These are phyloP conservation scores for Kondoa malvinella DNA, from an alignment of 768 basidiomycete species.

Conservation along the genomic window DNA sequence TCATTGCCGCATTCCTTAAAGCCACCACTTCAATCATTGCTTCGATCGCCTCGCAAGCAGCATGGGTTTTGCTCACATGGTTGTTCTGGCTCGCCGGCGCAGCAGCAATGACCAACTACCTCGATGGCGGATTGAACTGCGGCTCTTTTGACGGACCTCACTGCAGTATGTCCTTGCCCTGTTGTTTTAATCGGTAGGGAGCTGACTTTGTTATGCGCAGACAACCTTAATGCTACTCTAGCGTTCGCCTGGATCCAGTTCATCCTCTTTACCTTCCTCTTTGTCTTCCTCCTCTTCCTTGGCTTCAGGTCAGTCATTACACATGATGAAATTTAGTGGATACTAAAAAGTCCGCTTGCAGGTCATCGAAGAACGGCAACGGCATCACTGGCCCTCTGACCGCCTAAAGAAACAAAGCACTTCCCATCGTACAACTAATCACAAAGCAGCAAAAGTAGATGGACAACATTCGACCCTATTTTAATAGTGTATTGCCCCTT, in stretches of 20 bases:
- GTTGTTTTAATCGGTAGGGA: background rate
- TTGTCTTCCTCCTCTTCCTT: slow-evolving; percentile 6
- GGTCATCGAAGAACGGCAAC: slow-evolving; percentile 2
- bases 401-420: background rate
- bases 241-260: background rate
- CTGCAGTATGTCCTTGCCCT: background rate
- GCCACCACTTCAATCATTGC: slow-evolving; percentile 24
- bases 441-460: background rate
- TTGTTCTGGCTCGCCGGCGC: slow-evolving; percentile 28
- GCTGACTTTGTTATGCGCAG: background rate
- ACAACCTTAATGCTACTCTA: background rate
- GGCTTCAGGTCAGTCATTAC: background rate
- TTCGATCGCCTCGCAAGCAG: slow-evolving; percentile 24
- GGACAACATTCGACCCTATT: background rate
- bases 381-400: background rate
- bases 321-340: too few relatives aligned
- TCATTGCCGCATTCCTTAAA: slow-evolving; percentile 18
- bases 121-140: slow-evolving; percentile 16
- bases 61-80: slow-evolving; percentile 25
- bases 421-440: background rate
- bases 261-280: background rate
- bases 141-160: background rate
- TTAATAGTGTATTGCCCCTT: background rate
- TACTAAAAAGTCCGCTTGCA: too few relatives aligned
- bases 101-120: slow-evolving; percentile 19